Percentiles rank a stretch among this genome's conserved stretches.
Conservation (phyloP, 148 eudicot species). For the Camellia japonica region DNA sequence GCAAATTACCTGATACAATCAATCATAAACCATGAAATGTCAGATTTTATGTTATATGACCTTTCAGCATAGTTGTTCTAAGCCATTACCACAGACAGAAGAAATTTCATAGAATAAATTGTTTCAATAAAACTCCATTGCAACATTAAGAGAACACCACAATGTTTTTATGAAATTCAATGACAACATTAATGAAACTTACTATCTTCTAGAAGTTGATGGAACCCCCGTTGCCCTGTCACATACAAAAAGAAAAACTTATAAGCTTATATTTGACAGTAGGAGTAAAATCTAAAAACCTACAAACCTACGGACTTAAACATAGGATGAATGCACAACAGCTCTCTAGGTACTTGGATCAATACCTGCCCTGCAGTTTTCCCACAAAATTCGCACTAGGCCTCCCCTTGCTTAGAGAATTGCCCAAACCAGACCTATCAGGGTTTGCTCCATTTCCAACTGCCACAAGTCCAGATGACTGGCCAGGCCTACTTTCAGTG, state of each 20-base stretch:
- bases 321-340: neutral
- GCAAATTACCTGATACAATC: neutral
- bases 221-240: conserved; percentile 48
- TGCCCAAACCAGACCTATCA: conserved; percentile 40
- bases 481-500: conserved; percentile 34
- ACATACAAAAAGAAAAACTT: conserved; percentile 3
- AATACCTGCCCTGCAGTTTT: conserved; percentile 70
- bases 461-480: conserved; percentile 24
- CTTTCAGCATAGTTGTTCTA: too few species aligned
- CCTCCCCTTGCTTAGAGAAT: conserved; percentile 52
- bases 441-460: conserved; percentile 45
- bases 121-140: neutral
- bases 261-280: neutral
- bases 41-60: neutral
- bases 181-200: conserved; percentile 31
- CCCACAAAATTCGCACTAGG: conserved; percentile 37
- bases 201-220: conserved; percentile 75
- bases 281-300: neutral
- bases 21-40: neutral
- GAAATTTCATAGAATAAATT: neutral
- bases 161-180: too few species aligned
- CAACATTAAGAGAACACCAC: too few species aligned
- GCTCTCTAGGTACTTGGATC: neutral
- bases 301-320: neutral
- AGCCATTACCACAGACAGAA: neutral